Conservation (phyloP, 2,329 filamentous ascomycete species). For the Basipetospora sp. region DNA sequence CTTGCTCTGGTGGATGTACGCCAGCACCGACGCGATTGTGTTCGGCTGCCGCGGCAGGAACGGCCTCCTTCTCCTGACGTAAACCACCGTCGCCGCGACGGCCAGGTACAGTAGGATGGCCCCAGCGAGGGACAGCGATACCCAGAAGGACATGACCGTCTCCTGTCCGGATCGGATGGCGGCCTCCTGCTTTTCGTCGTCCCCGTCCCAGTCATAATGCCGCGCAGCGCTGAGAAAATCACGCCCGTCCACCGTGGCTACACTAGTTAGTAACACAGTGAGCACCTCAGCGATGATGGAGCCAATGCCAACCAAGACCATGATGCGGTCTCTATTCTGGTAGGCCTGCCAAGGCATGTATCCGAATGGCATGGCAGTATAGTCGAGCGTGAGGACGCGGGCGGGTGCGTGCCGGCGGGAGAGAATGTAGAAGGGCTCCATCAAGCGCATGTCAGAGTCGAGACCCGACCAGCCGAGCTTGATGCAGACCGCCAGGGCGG, state of each 20-base stretch:
- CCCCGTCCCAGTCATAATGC: too few species aligned
- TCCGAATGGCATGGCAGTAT: conserved; percentile 56
- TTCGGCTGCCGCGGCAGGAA: conserved; percentile 67
- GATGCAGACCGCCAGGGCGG: conserved; percentile 48
- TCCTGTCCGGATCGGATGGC: conserved; percentile 39
- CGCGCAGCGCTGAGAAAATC: conserved; percentile 31
- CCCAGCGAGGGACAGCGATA: conserved; percentile 46
- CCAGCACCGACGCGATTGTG: conserved; percentile 61
- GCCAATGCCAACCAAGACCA: conserved; percentile 55
- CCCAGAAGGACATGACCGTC: conserved; percentile 49
- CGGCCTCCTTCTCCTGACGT: conserved; percentile 46
- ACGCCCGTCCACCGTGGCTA: conserved; percentile 49
- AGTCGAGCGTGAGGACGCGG: conserved; percentile 54
- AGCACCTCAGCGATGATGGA: conserved; percentile 60
- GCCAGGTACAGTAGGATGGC: conserved; percentile 53
- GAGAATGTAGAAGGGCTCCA: conserved; percentile 61
- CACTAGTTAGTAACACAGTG: conserved; percentile 52
- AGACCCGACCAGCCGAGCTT: conserved; percentile 55
- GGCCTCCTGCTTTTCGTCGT: conserved; percentile 4
- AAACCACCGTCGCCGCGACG: conserved; percentile 43
- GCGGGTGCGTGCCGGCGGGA: conserved; percentile 50
- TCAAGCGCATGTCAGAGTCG: conserved; percentile 55
- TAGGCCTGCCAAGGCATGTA: conserved; percentile 48
- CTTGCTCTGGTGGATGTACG: conserved; percentile 66
- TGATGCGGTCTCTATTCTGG: conserved; percentile 47